These are phyloP conservation scores for Cercophora scortea DNA, from an alignment of 495 filamentous ascomycete genomes.

Conservation along the genomic window DNA sequence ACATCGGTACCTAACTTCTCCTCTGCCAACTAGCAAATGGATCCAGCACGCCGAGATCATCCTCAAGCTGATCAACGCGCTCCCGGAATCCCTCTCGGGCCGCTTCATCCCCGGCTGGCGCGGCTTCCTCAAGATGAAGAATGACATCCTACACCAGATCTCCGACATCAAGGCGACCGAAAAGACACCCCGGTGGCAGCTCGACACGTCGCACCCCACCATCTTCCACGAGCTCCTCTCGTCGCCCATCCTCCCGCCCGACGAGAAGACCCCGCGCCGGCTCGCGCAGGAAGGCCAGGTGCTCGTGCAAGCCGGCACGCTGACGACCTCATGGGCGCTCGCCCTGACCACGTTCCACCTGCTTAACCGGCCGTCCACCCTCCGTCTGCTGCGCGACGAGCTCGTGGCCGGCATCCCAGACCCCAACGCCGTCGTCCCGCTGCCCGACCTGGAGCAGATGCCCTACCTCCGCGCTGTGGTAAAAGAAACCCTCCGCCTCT, in stretches of 20 bases:
- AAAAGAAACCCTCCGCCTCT: constrained; percentile 25
- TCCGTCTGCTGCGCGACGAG: constrained; percentile 8
- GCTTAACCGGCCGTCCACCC: constrained; percentile 5
- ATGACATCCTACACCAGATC: constrained; percentile 5
- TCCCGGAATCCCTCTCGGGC: not conserved
- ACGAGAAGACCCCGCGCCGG: constrained; percentile 13
- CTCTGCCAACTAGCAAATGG: not conserved
- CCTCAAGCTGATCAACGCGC: constrained; percentile 2
- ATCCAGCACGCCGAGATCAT: constrained; percentile 5
- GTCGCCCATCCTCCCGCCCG: constrained; percentile 12
- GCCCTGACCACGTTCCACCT: constrained; percentile 16
- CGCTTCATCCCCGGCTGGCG: not conserved
- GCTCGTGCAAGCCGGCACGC: constrained; percentile 14
- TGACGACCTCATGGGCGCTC: constrained; percentile 19
- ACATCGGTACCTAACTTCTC: not conserved
- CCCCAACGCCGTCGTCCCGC: constrained; percentile 10
- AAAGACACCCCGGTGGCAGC: not conserved
- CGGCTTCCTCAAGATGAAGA: constrained; percentile 4
- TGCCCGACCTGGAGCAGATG: constrained; percentile 19
- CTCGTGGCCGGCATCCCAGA: constrained; percentile 12
- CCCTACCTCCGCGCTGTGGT: constrained; percentile 27
- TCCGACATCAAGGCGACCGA: not conserved
- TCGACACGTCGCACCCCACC: constrained; percentile 10
- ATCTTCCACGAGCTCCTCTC: constrained; percentile 22
- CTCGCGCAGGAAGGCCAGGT: constrained; percentile 21